Evolutionary conservation across 495 filamentous ascomycete genomes (phyloP), one percentile per base, ranked within the genome.

Genomic region (Xylaria venustula): DNA sequence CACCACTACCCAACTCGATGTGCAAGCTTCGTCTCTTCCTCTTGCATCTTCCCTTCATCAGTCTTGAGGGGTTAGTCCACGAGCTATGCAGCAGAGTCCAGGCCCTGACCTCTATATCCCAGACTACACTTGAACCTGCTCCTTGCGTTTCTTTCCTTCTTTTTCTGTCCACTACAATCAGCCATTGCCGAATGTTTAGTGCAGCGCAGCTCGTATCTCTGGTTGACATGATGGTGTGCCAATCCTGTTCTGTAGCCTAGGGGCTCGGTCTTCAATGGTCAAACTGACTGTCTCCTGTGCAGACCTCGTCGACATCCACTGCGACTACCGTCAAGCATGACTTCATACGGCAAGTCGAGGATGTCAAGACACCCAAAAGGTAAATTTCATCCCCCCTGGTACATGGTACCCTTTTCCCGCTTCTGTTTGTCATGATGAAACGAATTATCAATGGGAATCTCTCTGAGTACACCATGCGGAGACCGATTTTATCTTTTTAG

Each of bases 391-490:
- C 22, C 0, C 40, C 30, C n/a, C 23, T 19, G 46, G 53, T 47
- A 51, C 22, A 25, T 28, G 17, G 41, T n/a, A n/a, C n/a, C n/a
- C n/a, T n/a, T n/a, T n/a, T n/a, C 64, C 58, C 66, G 20, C 15
- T 15, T 5, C 12, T 71, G 62, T 66, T 63, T 75, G 63, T 73
- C 50, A 93, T 94, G 92, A 97, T 97, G 94, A 52, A 83, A 83
- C 71, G 73, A 79, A 79, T 81, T 80, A 87, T 93, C 93, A 93
- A 93, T 98, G 94, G 94, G 95, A 99, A 99, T 99, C 94, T 99
- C 94, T 99, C 94, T 86, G 89, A 98, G 79, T 89, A 81, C 73
- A 79, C 65, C 71, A 77, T 98, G 94, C 87, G 87, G 94, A 98
- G 90, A 93, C 88, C 71, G 81, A 80, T 79, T 70, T 65, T 54